Evolutionary conservation across 768 basidiomycete species (phyloP), one percentile per base, ranked within the genome.

Genomic region (Mycena maculata): DNA sequence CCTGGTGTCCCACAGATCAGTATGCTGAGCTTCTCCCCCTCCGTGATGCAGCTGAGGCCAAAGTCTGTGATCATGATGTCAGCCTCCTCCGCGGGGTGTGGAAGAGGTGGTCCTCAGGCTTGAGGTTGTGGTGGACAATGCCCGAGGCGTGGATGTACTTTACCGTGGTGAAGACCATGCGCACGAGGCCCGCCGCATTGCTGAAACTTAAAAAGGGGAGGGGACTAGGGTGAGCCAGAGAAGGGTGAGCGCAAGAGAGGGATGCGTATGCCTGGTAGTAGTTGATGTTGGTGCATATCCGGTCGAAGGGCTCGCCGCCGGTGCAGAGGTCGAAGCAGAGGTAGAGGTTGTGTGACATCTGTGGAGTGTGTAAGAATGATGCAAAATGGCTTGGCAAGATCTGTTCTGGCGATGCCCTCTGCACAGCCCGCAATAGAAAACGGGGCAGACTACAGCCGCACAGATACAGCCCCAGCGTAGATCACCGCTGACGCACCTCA

Each of bases 11-110:
- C 97, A 73, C 97, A 99, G 41, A 98, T 93, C 77, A 99, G 83
- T 73, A 93, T 79, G 61, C 88, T 91, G 72, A 96, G 86, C 78
- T 95, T 95, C 67, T 93, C 90, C 71, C 95, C 94, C 39, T 96
- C 91, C 86, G 99, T 92, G 44, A 98, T 87, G 36, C 95, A 89
- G 75, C 91, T 91, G 64, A 98, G 85, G 20, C 96, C 97, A 76
- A 99, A 99, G 79, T 99, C 97, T 0, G 97, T 97, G 63, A 99
- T 90, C 90, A 98, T 94, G 73, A 99, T 91, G 74, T 97, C 96
- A 18, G 96, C 91, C 44, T 95, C 93, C 77, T 98, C 96, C 7
- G 87, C 91, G 70, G 87, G 18, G 92, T 91, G 63, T 93, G 90
- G 90, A 99, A 99, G 33, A 99, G 85, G 25, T 99, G 87, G 80